A percentile compares a stretch with the other conserved stretches of the same genome.
Conservation (phyloP, 352 stramenopile species). For the Peronospora destructor region DNA sequence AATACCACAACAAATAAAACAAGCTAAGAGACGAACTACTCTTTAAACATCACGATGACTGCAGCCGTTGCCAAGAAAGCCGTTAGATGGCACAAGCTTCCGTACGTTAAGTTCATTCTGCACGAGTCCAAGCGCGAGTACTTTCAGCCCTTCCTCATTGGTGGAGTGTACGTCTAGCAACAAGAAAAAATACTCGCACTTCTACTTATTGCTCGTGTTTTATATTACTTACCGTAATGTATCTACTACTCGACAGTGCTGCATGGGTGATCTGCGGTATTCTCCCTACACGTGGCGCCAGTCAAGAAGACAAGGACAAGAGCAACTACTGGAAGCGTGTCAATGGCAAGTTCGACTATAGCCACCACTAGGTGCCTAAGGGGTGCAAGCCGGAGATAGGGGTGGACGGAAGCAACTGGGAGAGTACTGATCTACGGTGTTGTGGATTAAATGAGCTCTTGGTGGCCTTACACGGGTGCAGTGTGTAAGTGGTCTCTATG, state of each 20-base stretch:
- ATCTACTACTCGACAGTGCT: slow-evolving; percentile 24
- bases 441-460: slow-evolving; percentile 1
- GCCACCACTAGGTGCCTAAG: slow-evolving; percentile 53
- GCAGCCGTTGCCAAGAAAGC: slow-evolving; percentile 44
- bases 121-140: slow-evolving; percentile 71
- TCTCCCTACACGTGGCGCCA: slow-evolving; percentile 68
- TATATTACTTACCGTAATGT: not conserved
- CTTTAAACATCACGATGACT: slow-evolving; percentile 36
- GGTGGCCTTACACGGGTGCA: not conserved
- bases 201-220: too few species aligned
- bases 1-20: too few species aligned
- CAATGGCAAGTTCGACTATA: slow-evolving; percentile 80
- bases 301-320: slow-evolving; percentile 77
- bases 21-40: too few species aligned
- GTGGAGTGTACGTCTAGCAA: slow-evolving; percentile 44
- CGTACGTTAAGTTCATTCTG: slow-evolving; percentile 67
- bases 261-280: slow-evolving; percentile 79
- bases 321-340: slow-evolving; percentile 83
- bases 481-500: not conserved
- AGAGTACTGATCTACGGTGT: not conserved
- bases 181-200: too few species aligned
- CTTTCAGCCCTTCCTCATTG: slow-evolving; percentile 82
- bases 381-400: not conserved
- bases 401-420: slow-evolving; percentile 2
- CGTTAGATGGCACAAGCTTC: slow-evolving; percentile 79